These are phyloP conservation scores for Picea abies DNA, from an alignment of 83 land plant species.

Conservation along the genomic window DNA sequence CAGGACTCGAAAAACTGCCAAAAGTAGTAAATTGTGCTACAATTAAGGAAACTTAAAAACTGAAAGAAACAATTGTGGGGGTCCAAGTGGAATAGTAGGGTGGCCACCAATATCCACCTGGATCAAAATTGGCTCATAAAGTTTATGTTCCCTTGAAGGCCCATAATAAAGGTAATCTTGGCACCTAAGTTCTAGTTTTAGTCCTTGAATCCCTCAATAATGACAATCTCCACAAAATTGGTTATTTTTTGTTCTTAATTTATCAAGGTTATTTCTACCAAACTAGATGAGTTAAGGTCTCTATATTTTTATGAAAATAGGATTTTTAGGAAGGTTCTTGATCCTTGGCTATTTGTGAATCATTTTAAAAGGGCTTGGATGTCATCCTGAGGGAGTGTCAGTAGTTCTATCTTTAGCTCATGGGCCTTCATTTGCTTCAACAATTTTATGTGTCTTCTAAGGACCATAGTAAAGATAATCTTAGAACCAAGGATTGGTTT, in stretches of 20 bases:
- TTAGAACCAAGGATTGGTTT: too few species aligned
- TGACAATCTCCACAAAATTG: conserved; percentile 23
- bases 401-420: too few species aligned
- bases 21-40: too few species aligned
- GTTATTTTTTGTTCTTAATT: neutral
- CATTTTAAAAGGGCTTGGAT: too few species aligned
- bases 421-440: too few species aligned
- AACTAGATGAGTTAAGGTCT: conserved; percentile 82
- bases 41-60: too few species aligned
- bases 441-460: too few species aligned
- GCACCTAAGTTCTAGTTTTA: conserved; percentile 80
- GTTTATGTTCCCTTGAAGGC: conserved; percentile 70
- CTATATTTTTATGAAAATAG: conserved; percentile 81
- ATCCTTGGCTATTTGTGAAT: conserved; percentile 77
- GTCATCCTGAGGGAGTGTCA: conserved; percentile 14
- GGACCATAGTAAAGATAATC: too few species aligned
- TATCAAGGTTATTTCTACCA: conserved; percentile 59
- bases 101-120: too few species aligned
- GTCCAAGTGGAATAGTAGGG: too few species aligned
- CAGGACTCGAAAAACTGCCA: too few species aligned
- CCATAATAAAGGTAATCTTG: conserved; percentile 71
- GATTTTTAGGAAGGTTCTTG: conserved; percentile 79
- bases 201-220: conserved; percentile 90
- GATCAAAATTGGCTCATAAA: conserved; percentile 68
- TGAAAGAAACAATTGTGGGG: too few species aligned